Evolutionary conservation across 176 grass and related monocot genomes (phyloP), one percentile per base, ranked within the genome.

Genomic region (Musa acuminata): DNA sequence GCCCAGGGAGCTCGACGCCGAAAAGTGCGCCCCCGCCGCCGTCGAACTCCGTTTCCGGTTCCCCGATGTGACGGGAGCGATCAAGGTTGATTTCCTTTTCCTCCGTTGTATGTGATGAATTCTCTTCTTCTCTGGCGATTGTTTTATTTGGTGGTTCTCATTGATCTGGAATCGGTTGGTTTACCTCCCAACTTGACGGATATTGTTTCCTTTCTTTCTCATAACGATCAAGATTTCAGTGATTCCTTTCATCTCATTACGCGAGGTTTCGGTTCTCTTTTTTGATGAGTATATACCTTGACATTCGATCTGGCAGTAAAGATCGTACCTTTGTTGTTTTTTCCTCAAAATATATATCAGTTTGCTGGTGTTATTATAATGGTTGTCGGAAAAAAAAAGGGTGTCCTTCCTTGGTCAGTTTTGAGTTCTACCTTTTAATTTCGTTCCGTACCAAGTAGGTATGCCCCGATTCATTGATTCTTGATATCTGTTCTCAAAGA

Each of bases 11-110:
- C 35, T 53, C 19, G 60, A 17, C 25, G 75, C 65, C 49, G 48
- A 64, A 26, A 77, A 64, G 21, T n/a, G 13, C 60, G 11, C 59
- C n/a, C 48, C 75, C 60, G 55, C 74, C 11, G 71, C 71, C 58
- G 49, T 77, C 59, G 20, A 77, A 9, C 43, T 77, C 60, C 60
- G 20, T 3, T 25, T 77, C 21, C 60, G 21, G 49, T 48, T 64
- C n/a, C 75, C 75, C 20, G 75, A 77, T 52, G 48, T 77, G 17
- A n/a, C 11, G 8, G 58, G 43, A 10, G 75, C 13, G 9, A 14
- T 64, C 21, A 77, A 77, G 60, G 75, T 77, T 51, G 8, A 51
- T n/a, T 71, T 51, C 16, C 22, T 22, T 71, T 51, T 51, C 51
- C 19, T 20, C 27, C 1, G 43, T 51, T 9, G 3, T 19, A 53